phyloP scores from a whole-genome alignment of 1,139 yeast genomes.

The Williopsis jadinii region DNA sequence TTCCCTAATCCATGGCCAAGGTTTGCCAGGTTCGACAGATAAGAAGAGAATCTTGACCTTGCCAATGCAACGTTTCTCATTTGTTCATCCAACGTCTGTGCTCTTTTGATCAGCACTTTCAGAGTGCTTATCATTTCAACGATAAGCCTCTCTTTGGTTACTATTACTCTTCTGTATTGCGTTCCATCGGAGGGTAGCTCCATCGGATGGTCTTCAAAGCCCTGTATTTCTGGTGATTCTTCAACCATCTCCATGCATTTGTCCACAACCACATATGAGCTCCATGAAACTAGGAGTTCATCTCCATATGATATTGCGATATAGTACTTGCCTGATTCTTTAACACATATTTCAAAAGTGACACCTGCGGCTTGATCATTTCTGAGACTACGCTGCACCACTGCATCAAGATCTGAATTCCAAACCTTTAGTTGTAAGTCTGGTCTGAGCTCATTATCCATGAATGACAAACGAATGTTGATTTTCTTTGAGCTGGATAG shows the following conservation, averaged over 20 bases:
- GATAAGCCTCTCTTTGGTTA: constrained; percentile 7
- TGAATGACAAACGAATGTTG: neutral
- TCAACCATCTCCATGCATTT: neutral
- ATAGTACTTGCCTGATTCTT: neutral
- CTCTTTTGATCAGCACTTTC: constrained; percentile 13
- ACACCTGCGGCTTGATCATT: too few relatives aligned
- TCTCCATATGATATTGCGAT: neutral
- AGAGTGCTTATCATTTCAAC: constrained; percentile 5
- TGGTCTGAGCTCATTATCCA: too few relatives aligned
- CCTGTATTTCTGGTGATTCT: neutral
- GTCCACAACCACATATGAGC: neutral
- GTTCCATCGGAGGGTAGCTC: constrained; percentile 8
- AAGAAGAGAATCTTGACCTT: constrained; percentile 12
- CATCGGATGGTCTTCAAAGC: neutral
- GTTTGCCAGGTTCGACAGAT: constrained; percentile 12
- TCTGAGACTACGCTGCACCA: too few relatives aligned
- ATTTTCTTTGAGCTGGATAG: neutral
- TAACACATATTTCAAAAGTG: neutral
- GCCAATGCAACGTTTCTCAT: constrained; percentile 15
- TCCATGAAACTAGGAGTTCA: too few relatives aligned
- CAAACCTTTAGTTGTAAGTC: too few relatives aligned
- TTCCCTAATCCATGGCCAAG: constrained; percentile 6
- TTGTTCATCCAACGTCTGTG: constrained; percentile 16
- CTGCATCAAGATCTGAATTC: too few relatives aligned
- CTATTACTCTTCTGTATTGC: constrained; percentile 6